Conservation (phyloP, 257 asterid genomes). For the Nicotiana knightiana region DNA sequence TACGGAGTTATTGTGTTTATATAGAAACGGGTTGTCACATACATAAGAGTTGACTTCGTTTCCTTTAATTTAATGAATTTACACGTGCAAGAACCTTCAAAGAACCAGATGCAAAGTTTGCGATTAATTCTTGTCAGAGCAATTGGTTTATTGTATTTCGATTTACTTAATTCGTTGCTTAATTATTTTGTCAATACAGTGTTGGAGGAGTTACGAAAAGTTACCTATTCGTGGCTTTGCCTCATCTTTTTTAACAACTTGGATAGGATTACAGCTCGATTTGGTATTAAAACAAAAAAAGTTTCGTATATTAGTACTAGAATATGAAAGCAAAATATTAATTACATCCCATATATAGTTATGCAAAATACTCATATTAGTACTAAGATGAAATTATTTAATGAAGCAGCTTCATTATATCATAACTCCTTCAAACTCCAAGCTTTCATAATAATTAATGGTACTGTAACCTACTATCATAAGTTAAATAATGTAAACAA, state of each 20-base stretch:
- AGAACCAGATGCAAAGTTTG: background rate
- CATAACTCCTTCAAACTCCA: background rate
- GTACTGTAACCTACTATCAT: no score
- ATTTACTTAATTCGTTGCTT: background rate
- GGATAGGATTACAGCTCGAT: no score
- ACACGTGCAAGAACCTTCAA: conserved; percentile 9
- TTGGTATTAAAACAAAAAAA: no score
- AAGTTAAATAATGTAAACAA: no score
- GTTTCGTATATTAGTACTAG: background rate
- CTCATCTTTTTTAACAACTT: no score
- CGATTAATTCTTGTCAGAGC: background rate
- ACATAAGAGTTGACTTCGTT: conserved; percentile 2
- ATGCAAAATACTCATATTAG: no score
- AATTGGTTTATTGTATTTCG: background rate
- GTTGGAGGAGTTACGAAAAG: no score
- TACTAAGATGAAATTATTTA: no score
- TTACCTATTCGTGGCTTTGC: no score
- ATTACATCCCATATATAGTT: no score
- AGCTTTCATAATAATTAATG: no score
- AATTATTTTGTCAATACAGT: background rate
- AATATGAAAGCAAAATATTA: no score
- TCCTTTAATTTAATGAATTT: background rate
- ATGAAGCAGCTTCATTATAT: background rate
- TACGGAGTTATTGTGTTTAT: conserved; percentile 18
- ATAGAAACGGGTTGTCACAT: conserved; percentile 21